Evolutionary conservation across 2,329 filamentous ascomycete genomes (phyloP).

Genomic region (Diaporthe aspalathi): DNA sequence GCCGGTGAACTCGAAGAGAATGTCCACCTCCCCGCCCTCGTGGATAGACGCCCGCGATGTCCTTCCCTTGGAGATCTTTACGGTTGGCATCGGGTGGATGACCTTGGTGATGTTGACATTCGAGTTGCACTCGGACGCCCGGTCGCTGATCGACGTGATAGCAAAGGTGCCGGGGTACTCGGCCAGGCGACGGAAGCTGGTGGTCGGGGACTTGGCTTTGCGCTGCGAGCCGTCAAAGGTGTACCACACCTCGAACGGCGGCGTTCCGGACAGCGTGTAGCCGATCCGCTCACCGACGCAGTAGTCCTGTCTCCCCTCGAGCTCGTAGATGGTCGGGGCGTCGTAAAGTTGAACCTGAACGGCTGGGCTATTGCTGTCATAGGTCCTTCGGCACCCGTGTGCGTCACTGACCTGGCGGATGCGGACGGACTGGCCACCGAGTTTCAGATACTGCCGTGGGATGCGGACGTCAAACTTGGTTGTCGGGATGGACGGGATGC

Average conservation of each 20-base stretch:
- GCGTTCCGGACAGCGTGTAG: constrained; percentile 89
- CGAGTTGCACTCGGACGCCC: constrained; percentile 87
- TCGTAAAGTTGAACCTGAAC: constrained; percentile 95
- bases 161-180: constrained; percentile 90
- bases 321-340: constrained; percentile 87
- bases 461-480: constrained; percentile 84
- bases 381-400: constrained; percentile 84
- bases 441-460: constrained; percentile 83
- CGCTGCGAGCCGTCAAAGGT: constrained; percentile 82
- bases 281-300: constrained; percentile 96
- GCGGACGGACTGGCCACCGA: constrained; percentile 89
- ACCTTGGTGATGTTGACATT: constrained; percentile 80
- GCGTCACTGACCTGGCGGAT: constrained; percentile 92
- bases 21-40: constrained; percentile 93
- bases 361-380: constrained; percentile 76
- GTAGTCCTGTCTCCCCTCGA: constrained; percentile 87
- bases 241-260: constrained; percentile 94
- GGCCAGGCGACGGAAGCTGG: constrained; percentile 91
- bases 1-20: constrained; percentile 94
- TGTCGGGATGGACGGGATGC: constrained; percentile 81
- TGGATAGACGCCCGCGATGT: constrained; percentile 91
- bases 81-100: constrained; percentile 93
- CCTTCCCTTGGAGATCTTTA: constrained; percentile 86
- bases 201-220: constrained; percentile 82
- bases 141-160: constrained; percentile 88